phyloP scores from a whole-genome alignment of 2,329 filamentous ascomycete genomes.

The Trichoderma endophyticum region DNA sequence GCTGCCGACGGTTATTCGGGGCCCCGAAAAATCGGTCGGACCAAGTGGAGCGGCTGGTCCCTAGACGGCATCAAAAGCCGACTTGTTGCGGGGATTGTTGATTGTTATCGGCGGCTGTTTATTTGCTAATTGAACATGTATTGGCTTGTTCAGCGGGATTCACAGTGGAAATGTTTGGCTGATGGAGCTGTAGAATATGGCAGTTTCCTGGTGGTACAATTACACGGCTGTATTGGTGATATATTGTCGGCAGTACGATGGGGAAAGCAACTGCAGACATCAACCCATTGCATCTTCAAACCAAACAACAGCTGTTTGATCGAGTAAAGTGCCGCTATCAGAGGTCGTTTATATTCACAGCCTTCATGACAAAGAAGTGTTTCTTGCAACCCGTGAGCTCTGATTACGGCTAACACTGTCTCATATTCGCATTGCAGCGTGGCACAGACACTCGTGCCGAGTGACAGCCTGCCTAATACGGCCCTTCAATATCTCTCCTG shows the following conservation, averaged over 20 bases:
- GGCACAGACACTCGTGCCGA: neutral
- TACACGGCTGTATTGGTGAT: neutral
- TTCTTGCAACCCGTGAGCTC: too few species aligned
- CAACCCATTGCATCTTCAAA: neutral
- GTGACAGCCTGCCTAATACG: neutral
- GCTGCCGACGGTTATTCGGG: neutral
- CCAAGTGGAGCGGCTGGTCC: constrained; percentile 13
- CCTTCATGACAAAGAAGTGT: neutral
- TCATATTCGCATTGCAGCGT: neutral
- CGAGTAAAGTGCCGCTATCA: neutral
- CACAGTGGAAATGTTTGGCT: neutral
- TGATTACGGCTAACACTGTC: too few species aligned
- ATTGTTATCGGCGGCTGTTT: neutral
- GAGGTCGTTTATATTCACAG: neutral
- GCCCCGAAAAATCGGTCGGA: neutral
- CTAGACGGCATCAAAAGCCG: constrained; percentile 16
- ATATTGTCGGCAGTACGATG: neutral
- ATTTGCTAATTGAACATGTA: neutral
- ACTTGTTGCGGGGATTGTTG: neutral
- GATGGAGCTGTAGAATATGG: neutral
- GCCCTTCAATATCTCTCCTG: neutral
- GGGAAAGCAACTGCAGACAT: neutral
- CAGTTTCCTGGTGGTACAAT: neutral
- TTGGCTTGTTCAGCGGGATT: neutral
- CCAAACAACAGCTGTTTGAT: neutral